These are phyloP conservation scores for Podila epicladia DNA, from an alignment of 192 early-diverging fungal species.

Conservation along the genomic window DNA sequence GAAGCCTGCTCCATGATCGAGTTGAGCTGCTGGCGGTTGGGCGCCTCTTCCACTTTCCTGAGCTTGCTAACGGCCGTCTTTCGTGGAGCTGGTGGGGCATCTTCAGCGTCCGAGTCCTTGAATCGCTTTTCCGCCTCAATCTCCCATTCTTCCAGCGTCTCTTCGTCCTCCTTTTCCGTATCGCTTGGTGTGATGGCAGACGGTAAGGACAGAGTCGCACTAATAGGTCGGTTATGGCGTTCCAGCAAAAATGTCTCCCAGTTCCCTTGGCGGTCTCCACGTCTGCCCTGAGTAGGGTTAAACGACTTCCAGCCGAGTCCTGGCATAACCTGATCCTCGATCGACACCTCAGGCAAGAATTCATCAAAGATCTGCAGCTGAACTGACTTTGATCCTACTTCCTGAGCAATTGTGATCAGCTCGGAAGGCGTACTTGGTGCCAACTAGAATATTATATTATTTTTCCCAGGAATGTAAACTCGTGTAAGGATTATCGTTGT, in stretches of 20 bases:
- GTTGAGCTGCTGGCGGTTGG: constrained; percentile 39
- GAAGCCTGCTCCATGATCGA: constrained; percentile 42
- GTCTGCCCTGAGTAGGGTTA: background rate
- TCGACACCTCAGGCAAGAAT: constrained; percentile 20
- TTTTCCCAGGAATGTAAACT: background rate
- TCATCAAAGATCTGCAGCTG: constrained; percentile 19
- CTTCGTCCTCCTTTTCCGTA: constrained; percentile 11
- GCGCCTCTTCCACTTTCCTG: constrained; percentile 11
- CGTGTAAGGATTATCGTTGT: background rate
- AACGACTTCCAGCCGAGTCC: constrained; percentile 30
- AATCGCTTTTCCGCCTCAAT: constrained; percentile 50
- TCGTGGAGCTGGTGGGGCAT: constrained; percentile 15
- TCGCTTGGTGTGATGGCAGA: background rate
- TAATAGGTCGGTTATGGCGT: background rate
- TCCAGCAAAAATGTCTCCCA: constrained; percentile 19
- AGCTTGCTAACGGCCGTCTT: constrained; percentile 2
- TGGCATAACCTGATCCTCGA: constrained; percentile 23
- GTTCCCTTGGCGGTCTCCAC: background rate
- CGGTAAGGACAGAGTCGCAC: background rate
- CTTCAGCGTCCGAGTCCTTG: constrained; percentile 34
- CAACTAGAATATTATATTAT: constrained; percentile 8
- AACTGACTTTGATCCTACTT: constrained; percentile 21
- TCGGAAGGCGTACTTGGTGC: constrained; percentile 43
- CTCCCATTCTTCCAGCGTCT: constrained; percentile 47
- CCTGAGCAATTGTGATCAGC: constrained; percentile 35